phyloP scores from a whole-genome alignment of 1,284 basidiomycete genomes.

The Cutaneotrichosporon cutaneum region DNA sequence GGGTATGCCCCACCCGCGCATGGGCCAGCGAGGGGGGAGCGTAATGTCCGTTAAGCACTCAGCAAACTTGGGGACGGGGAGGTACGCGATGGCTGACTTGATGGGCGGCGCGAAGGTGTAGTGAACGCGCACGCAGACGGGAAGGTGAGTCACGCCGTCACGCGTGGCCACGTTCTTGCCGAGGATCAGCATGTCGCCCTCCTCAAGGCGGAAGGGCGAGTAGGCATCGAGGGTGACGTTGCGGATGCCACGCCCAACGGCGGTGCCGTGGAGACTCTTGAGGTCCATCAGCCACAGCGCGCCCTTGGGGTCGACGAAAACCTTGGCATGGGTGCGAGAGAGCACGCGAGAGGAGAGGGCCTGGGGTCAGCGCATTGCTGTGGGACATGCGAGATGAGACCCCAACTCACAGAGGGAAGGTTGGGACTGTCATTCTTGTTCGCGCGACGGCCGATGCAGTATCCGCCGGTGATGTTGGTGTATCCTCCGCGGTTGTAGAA shows the following conservation, averaged over 20 bases:
- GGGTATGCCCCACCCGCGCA: slow-evolving; percentile 20
- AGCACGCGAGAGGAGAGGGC: slow-evolving; percentile 32
- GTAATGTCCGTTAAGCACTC: background rate
- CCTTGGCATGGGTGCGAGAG: slow-evolving; percentile 36
- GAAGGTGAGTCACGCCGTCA: slow-evolving; percentile 11
- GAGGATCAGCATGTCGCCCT: slow-evolving; percentile 33
- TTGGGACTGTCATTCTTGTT: background rate
- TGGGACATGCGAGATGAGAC: background rate
- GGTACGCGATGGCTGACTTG: slow-evolving; percentile 1
- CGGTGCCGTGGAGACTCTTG: slow-evolving; percentile 35
- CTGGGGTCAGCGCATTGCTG: slow-evolving; percentile 16
- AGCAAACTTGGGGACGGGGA: slow-evolving; percentile 1
- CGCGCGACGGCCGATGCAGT: slow-evolving; percentile 9
- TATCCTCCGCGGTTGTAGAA: background rate
- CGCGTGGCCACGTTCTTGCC: slow-evolving; percentile 42
- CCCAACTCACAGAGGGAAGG: slow-evolving; percentile 11
- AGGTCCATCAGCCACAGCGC: slow-evolving; percentile 37
- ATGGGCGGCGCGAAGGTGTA: slow-evolving; percentile 5
- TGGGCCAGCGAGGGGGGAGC: background rate
- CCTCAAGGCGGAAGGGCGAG: slow-evolving; percentile 24
- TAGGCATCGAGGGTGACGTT: slow-evolving; percentile 1
- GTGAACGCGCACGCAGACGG: slow-evolving; percentile 7
- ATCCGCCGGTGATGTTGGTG: background rate
- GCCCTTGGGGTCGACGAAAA: slow-evolving; percentile 29
- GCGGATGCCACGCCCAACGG: slow-evolving; percentile 8